Evolutionary conservation across 768 basidiomycete genomes (phyloP).

Genomic region (Pulveroboletus ravenelii): DNA sequence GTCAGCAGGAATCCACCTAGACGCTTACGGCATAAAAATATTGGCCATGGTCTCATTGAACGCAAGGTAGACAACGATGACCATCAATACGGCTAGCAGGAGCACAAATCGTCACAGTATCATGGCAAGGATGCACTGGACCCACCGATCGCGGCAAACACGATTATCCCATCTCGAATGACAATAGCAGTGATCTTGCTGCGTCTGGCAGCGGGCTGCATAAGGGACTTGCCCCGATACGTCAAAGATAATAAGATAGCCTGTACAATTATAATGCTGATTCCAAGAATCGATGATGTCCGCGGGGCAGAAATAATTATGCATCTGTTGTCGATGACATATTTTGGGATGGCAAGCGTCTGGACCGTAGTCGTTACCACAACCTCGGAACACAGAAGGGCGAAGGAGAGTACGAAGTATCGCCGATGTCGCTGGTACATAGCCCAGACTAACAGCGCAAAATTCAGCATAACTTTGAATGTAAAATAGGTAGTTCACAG

Average conservation of each 20-base stretch:
- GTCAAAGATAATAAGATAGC: conserved; percentile 12
- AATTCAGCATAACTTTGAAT: neutral
- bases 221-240: conserved; percentile 11
- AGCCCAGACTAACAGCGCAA: conserved; percentile 7
- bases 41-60: conserved; percentile 8
- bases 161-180: conserved; percentile 15
- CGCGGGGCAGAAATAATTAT: neutral
- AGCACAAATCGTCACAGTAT: neutral
- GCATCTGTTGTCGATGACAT: conserved; percentile 11
- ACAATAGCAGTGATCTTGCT: conserved; percentile 13
- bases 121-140: neutral
- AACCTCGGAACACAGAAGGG: conserved; percentile 7
- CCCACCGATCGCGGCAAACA: conserved; percentile 9
- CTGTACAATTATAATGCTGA: conserved; percentile 11
- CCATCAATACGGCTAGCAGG: conserved; percentile 1
- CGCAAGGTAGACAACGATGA: neutral
- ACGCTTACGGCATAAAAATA: conserved; percentile 16
- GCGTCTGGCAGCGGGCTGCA: conserved; percentile 6
- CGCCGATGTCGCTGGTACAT: conserved; percentile 6
- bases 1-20: neutral
- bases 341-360: neutral
- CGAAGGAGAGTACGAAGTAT: neutral
- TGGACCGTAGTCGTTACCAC: neutral
- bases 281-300: neutral
- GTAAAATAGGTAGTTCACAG: neutral